Evolutionary conservation across 2,329 filamentous ascomycete species (phyloP).

Genomic region (Fusarium equiseti): DNA sequence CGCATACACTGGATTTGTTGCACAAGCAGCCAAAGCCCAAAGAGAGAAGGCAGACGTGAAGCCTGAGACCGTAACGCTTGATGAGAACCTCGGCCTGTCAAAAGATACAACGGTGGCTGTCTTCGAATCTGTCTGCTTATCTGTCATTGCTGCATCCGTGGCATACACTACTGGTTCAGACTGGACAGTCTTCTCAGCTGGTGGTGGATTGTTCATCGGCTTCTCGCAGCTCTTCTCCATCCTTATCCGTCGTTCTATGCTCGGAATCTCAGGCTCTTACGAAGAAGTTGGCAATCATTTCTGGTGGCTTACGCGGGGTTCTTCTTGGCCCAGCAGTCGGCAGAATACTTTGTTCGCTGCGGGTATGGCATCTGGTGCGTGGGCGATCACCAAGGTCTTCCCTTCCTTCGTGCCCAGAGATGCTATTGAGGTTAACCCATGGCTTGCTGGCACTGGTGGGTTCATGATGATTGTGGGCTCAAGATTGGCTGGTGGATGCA

Average conservation of each 20-base stretch:
- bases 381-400: constrained; percentile 50
- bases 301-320: constrained; percentile 56
- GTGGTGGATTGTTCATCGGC: constrained; percentile 71
- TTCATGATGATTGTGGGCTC: constrained; percentile 69
- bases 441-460: constrained; percentile 65
- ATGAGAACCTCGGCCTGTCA: constrained; percentile 57
- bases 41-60: constrained; percentile 44
- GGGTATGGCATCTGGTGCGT: constrained; percentile 64
- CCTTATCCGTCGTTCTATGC: constrained; percentile 62
- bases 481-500: constrained; percentile 74
- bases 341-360: constrained; percentile 64
- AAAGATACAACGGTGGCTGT: constrained; percentile 53
- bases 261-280: constrained; percentile 72
- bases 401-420: constrained; percentile 49
- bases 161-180: constrained; percentile 44
- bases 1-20: constrained; percentile 61
- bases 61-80: constrained; percentile 51
- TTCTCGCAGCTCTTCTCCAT: constrained; percentile 69
- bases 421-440: constrained; percentile 51
- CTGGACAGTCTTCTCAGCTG: constrained; percentile 56
- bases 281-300: constrained; percentile 70
- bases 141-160: constrained; percentile 55
- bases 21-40: constrained; percentile 50
- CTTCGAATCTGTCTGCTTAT: constrained; percentile 58
- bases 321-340: constrained; percentile 51